Conservation (phyloP, 2,329 filamentous ascomycete species). For the Paraphaeosphaeria sporulosa region DNA sequence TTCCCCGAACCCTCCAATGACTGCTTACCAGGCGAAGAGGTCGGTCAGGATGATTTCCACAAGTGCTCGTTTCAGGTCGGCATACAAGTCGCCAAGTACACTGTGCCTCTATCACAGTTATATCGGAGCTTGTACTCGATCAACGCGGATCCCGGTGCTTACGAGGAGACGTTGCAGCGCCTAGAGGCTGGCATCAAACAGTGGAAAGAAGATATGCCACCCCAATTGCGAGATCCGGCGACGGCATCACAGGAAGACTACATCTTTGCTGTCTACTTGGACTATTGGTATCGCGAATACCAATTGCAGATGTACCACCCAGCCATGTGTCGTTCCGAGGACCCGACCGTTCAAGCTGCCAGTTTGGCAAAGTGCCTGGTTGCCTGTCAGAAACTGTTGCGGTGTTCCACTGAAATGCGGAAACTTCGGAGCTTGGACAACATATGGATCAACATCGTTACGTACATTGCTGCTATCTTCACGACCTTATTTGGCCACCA, state of each 20-base stretch:
- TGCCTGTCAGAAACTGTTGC: conserved; percentile 69
- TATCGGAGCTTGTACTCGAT: conserved; percentile 80
- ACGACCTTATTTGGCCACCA: conserved; percentile 74
- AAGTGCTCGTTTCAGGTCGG: conserved; percentile 74
- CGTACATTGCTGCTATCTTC: conserved; percentile 77
- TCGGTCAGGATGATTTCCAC: conserved; percentile 47
- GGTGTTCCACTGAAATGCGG: conserved; percentile 65
- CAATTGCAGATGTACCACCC: conserved; percentile 62
- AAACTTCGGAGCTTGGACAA: conserved; percentile 75
- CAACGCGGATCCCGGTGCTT: conserved; percentile 67
- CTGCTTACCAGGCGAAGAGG: conserved; percentile 69
- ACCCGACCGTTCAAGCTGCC: conserved; percentile 67
- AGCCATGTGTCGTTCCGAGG: conserved; percentile 57
- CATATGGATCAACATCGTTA: conserved; percentile 77
- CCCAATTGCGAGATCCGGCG: conserved; percentile 61
- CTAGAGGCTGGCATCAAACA: conserved; percentile 70
- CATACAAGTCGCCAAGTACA: conserved; percentile 69
- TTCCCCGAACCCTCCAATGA: conserved; percentile 77
- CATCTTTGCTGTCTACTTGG: conserved; percentile 58
- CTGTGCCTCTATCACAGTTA: conserved; percentile 74
- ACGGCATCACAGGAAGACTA: conserved; percentile 56
- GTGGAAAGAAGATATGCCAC: conserved; percentile 71
- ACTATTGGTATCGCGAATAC: conserved; percentile 58
- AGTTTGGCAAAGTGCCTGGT: conserved; percentile 68
- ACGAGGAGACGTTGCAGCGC: conserved; percentile 67